Conservation (phyloP, 805 yeast species). For the Lachancea quebecensis region DNA sequence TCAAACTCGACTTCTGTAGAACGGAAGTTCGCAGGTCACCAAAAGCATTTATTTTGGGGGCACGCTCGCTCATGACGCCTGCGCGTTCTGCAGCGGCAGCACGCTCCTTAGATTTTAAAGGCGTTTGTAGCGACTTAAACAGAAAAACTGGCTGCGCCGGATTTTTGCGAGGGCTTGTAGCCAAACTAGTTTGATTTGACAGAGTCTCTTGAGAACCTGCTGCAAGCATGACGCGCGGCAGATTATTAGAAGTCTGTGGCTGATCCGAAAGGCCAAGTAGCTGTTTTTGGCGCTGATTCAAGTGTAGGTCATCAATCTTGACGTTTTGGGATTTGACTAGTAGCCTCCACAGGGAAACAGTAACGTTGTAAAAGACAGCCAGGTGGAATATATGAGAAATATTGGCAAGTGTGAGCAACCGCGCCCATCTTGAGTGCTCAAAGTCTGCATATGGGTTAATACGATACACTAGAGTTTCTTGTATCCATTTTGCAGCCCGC, state of each 20-base stretch:
- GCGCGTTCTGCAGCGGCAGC: background rate
- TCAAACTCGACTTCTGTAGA: slow-evolving; percentile 8
- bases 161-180: background rate
- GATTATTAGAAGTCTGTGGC: background rate
- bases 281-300: slow-evolving; percentile 30
- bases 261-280: slow-evolving; percentile 28
- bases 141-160: slow-evolving; percentile 14
- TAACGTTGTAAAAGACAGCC: slow-evolving; percentile 28
- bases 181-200: background rate
- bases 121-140: slow-evolving; percentile 25
- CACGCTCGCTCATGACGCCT: slow-evolving; percentile 14
- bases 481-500: slow-evolving; percentile 1
- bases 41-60: slow-evolving; percentile 24
- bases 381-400: slow-evolving; percentile 24
- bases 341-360: slow-evolving; percentile 27
- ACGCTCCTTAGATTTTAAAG: slow-evolving; percentile 13
- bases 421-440: slow-evolving; percentile 4
- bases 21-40: slow-evolving; percentile 11
- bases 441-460: slow-evolving; percentile 7
- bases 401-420: slow-evolving; percentile 12
- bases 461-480: slow-evolving; percentile 4
- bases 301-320: slow-evolving; percentile 29
- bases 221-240: background rate
- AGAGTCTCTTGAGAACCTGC: background rate
- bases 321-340: slow-evolving; percentile 25